Percentiles rank a stretch among this genome's conserved stretches.
phyloP scores from a whole-genome alignment of 208 protist genomes.

The Leptomonas pyrrhocoris region DNA sequence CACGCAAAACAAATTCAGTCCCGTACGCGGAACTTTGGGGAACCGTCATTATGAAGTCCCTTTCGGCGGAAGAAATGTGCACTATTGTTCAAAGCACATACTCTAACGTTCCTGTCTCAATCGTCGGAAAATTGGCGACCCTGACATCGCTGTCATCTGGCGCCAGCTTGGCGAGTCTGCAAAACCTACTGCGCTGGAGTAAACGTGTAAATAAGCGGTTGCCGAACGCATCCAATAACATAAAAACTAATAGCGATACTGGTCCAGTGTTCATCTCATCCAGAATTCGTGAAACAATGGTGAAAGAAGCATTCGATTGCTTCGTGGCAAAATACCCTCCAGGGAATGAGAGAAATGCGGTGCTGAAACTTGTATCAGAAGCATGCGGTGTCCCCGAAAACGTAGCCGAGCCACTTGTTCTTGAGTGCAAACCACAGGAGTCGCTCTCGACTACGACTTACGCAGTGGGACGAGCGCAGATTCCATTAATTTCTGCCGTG shows the following conservation, averaged over 20 bases:
- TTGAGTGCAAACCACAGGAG: slow-evolving; percentile 72
- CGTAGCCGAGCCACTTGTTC: slow-evolving; percentile 67
- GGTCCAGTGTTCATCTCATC: slow-evolving; percentile 68
- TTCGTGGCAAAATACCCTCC: slow-evolving; percentile 74
- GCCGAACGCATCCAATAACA: slow-evolving; percentile 25
- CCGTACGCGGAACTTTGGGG: slow-evolving; percentile 86
- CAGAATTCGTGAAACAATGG: slow-evolving; percentile 86
- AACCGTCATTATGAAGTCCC: slow-evolving; percentile 69
- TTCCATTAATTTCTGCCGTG: slow-evolving; percentile 47
- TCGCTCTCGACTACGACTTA: slow-evolving; percentile 45
- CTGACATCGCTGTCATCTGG: slow-evolving; percentile 30
- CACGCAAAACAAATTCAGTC: slow-evolving; percentile 65
- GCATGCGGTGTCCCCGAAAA: slow-evolving; percentile 66
- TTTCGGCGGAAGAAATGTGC: slow-evolving; percentile 67
- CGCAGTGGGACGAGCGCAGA: slow-evolving; percentile 64
- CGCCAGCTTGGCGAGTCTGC: slow-evolving; percentile 53
- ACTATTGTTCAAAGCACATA: slow-evolving; percentile 60
- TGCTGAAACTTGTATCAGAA: slow-evolving; percentile 49
- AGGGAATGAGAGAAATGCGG: slow-evolving; percentile 44
- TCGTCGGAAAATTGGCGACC: slow-evolving; percentile 50
- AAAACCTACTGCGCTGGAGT: slow-evolving; percentile 95
- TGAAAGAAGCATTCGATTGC: slow-evolving; percentile 95
- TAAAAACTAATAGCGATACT: slow-evolving; percentile 19
- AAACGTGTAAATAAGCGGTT: slow-evolving; percentile 72
- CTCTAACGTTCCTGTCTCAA: slow-evolving; percentile 45